phyloP scores from a whole-genome alignment of 202 grass and related monocot species.

The Setaria italica region DNA sequence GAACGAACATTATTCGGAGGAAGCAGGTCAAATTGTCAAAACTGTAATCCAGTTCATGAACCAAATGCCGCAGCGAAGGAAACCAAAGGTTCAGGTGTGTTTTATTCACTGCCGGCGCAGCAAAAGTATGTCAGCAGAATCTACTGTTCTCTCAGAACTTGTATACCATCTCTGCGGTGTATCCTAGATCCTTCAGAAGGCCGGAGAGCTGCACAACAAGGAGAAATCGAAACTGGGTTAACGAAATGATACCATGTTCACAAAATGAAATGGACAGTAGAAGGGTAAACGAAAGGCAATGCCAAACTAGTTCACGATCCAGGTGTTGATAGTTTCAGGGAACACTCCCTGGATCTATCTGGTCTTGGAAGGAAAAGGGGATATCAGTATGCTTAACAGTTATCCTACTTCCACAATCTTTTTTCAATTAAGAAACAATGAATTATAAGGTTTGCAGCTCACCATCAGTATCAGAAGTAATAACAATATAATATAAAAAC shows the following conservation, averaged over 20 bases:
- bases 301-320: constrained; percentile 6
- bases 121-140: constrained; percentile 32
- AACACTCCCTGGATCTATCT: not conserved
- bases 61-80: not conserved
- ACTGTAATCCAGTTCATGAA: constrained; percentile 10
- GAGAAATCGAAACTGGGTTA: constrained; percentile 26
- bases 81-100: constrained; percentile 13
- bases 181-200: constrained; percentile 85
- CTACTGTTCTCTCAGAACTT: constrained; percentile 73
- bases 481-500: not conserved
- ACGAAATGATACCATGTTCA: not conserved
- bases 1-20: not conserved
- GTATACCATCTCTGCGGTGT: constrained; percentile 83
- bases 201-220: constrained; percentile 60
- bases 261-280: not conserved
- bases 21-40: constrained; percentile 16
- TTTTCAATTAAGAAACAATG: not conserved
- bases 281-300: not conserved
- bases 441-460: not conserved
- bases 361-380: not conserved
- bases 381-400: not conserved
- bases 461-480: constrained; percentile 30
- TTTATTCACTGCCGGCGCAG: constrained; percentile 41
- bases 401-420: constrained; percentile 11
- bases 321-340: not conserved